A percentile compares a stretch with the other conserved stretches of the same genome.
Evolutionary conservation across 805 yeast genomes (phyloP).

Genomic region (Pichia eremophila): DNA sequence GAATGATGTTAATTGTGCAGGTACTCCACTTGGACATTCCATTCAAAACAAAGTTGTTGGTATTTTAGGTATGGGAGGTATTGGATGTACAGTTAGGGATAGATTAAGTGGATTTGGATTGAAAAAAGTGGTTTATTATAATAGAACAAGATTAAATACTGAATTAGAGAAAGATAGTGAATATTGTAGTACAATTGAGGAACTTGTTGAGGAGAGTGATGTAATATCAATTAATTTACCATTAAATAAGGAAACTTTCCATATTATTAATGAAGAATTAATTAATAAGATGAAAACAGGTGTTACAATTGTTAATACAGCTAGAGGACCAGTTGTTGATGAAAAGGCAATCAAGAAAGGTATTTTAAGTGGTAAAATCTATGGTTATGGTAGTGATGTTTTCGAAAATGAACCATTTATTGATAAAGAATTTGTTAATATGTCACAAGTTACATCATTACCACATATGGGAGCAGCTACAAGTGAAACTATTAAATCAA

Average conservation of each 20-base stretch:
- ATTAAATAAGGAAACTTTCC: slow-evolving; percentile 60
- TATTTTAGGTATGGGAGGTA: slow-evolving; percentile 82
- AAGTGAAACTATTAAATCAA: slow-evolving; percentile 58
- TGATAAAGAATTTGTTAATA: slow-evolving; percentile 44
- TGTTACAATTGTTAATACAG: slow-evolving; percentile 74
- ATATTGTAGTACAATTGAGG: slow-evolving; percentile 59
- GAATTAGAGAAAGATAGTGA: slow-evolving; percentile 62
- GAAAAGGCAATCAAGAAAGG: slow-evolving; percentile 49
- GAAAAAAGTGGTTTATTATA: slow-evolving; percentile 59
- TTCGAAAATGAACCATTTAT: slow-evolving; percentile 67
- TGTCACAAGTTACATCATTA: slow-evolving; percentile 64
- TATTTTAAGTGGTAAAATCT: slow-evolving; percentile 55
- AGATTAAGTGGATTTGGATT: slow-evolving; percentile 73
- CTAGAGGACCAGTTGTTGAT: slow-evolving; percentile 79
- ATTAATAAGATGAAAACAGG: slow-evolving; percentile 70
- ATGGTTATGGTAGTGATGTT: slow-evolving; percentile 66
- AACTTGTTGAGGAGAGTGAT: slow-evolving; percentile 54
- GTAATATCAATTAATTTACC: slow-evolving; percentile 72
- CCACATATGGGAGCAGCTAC: slow-evolving; percentile 93
- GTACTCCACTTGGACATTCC: slow-evolving; percentile 58
- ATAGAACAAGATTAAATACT: slow-evolving; percentile 47
- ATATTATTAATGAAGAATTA: slow-evolving; percentile 52
- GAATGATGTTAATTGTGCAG: slow-evolving; percentile 30
- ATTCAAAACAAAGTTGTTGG: slow-evolving; percentile 73
- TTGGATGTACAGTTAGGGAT: slow-evolving; percentile 71